Evolutionary conservation across 257 asterid species (phyloP), one percentile per base, ranked within the genome.

Genomic region (Perilla frutescens): DNA sequence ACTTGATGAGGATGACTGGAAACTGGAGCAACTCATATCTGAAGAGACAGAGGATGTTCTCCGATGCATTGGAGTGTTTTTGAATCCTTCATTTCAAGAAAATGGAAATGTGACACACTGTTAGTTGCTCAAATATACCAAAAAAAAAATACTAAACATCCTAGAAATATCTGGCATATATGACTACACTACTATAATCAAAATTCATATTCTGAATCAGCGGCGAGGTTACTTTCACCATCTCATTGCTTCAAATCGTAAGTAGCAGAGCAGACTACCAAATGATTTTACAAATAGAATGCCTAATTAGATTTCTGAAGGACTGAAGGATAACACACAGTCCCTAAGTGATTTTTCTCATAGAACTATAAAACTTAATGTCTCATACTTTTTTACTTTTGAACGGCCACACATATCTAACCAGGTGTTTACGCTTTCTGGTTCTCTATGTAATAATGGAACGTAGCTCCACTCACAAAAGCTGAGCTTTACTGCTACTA

Each of bases 11-110:
- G 87, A 76, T 49, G 92, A 84, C 66, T 79, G 86, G 55, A 70
- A 71, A 82, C 89, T 87, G 81, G 82, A 74, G 87, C 89, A 80
- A 79, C 96, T 92, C 80, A 90, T 87, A 72, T 88, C 96, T 12
- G 98, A 90, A 70, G 93, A 84, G 73, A 83, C 84, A 20, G 96
- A 90, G 48, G 87, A 74, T 34, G 76, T 87, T 81, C 93, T 88
- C 9, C 83, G 84, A 82, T 78, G 93, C 84, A 83, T 87, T 50
- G 72, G 70, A 75, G 90, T 59, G 70, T 76, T 80, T 73, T 77
- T 84, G 60, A 53, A 80, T 66, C 77, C 90, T 81, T 86, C 89
- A 15, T 76, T 60, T 68, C 32, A 40, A 69, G 50, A 43, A 40
- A 66, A 43, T 36, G 40, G 8, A 69, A 54, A 44, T 55, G 41